Base-by-base conservation (phyloP, 495 filamentous ascomycete genomes). In the Penicillium desertorum region DNA sequence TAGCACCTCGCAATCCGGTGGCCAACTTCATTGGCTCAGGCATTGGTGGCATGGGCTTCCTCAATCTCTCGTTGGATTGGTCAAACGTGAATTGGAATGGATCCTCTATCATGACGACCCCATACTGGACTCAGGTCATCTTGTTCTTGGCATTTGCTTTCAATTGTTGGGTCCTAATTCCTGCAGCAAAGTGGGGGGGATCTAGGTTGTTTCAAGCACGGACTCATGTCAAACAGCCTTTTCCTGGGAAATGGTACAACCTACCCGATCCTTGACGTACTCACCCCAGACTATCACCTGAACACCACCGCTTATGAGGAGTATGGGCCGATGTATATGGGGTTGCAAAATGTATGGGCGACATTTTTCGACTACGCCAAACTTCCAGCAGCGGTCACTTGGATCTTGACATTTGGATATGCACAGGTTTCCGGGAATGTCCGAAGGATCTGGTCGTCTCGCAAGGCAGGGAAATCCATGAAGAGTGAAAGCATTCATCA, bases 291-390 rank as follows among this genome's bases (percentile, higher is more conserved):
- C 45, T 73, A 75, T 25, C 71, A 70, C 16, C 74, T 84, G 46
- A 83, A 85, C 54, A 67, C 80, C 54, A 83, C 81, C 4, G 79
- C 76, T 0, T 83, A 79, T 46, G 68, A 76, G 39, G 69, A 81
- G 30, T 65, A 76, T 19, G 81, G 81, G 0, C 76, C 72, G 9
- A 73, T 80, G 50, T 81, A 81, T 51, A 79, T 83, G 63, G 77
- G 81, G 10, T 57, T 78, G 5, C 81, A 83, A 45, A 71, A 77
- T 42, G 68, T 81, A 11, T 84, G 81, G 81, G 63, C 67, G 3
- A 81, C 80, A 25, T 83, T 83, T 69, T 83, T 83, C 60, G 79
- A 83, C 64, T 83, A 82, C 53, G 76, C 79, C 27, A 81, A 79
- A 14, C 77, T 83, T 44, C 72, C 79, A n/a, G 80, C 79, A 11